These are phyloP conservation scores for Tetrapisispora fleetii DNA, from an alignment of 805 yeast genomes.

Conservation along the genomic window DNA sequence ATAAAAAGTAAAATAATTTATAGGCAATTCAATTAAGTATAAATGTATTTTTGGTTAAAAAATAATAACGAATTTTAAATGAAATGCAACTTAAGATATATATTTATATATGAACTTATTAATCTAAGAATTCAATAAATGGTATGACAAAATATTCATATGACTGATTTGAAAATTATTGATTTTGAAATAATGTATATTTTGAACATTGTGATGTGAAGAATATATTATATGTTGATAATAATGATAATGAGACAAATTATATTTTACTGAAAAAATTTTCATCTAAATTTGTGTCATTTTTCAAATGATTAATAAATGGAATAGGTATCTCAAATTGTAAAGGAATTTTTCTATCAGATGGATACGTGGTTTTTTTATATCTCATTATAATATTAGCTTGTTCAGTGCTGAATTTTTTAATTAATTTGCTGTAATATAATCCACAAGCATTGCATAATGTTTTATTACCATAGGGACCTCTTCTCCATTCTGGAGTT, in stretches of 20 bases:
- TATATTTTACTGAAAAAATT: constrained; percentile 1
- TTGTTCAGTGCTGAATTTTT: constrained; percentile 21
- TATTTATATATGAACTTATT: background rate
- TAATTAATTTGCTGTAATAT: constrained; percentile 52
- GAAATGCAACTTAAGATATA: background rate
- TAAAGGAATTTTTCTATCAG: constrained; percentile 23
- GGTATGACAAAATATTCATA: background rate
- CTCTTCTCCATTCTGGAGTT: constrained; percentile 92
- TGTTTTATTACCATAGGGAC: constrained; percentile 74
- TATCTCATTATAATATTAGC: constrained; percentile 22
- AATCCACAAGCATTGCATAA: constrained; percentile 91
- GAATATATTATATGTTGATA: background rate
- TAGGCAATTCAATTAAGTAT: background rate
- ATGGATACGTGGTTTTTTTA: constrained; percentile 9
- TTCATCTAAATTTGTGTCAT: constrained; percentile 6
- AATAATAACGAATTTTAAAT: background rate
- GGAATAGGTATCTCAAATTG: constrained; percentile 17
- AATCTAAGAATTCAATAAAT: background rate
- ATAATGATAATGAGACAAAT: background rate
- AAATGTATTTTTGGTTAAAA: background rate
- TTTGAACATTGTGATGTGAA: background rate
- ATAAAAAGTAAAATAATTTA: too few species aligned
- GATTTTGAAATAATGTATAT: background rate
- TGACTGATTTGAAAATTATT: background rate
- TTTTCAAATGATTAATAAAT: constrained; percentile 11